Evolutionary conservation across 257 asterid species (phyloP).

Genomic region (Nemophila menziesii): DNA sequence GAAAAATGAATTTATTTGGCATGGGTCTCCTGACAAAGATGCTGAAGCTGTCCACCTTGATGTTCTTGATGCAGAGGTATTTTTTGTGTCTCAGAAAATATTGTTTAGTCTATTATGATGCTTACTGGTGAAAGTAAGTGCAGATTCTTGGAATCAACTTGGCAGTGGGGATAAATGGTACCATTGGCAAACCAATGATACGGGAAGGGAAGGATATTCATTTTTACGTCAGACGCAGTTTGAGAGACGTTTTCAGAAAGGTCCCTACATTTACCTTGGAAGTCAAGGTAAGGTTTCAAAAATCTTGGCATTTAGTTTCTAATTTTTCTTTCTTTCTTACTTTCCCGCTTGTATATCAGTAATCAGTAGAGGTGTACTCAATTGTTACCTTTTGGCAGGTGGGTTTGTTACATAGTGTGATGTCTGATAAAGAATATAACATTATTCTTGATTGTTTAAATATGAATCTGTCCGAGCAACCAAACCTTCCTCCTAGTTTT

Average conservation of each 20-base stretch:
- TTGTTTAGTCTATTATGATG: too few relatives aligned
- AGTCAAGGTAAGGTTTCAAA: conserved; percentile 46
- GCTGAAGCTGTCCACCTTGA: conserved; percentile 96
- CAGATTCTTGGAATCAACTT: conserved; percentile 89
- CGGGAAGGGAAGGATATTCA: conserved; percentile 87
- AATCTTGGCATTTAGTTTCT: background rate
- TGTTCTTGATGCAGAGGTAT: conserved; percentile 92
- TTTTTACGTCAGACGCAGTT: conserved; percentile 80
- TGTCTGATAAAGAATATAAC: conserved; percentile 88
- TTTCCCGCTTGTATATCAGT: conserved; percentile 6
- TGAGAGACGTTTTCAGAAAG: conserved; percentile 89
- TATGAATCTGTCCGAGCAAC: conserved; percentile 79
- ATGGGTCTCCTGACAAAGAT: conserved; percentile 76
- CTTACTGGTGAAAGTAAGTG: conserved; percentile 15
- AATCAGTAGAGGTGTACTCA: background rate
- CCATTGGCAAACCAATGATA: conserved; percentile 80
- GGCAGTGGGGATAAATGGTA: conserved; percentile 83
- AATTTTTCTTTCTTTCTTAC: conserved; percentile 2
- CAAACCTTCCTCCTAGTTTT: conserved; percentile 82
- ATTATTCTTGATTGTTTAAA: conserved; percentile 74
- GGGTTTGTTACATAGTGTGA: conserved; percentile 72
- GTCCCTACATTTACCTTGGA: conserved; percentile 84
- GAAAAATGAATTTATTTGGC: conserved; percentile 70
- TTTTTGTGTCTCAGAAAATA: conserved; percentile 10
- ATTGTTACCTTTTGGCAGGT: conserved; percentile 36